Percentiles rank a stretch among this genome's conserved stretches.
Evolutionary conservation across 2,329 filamentous ascomycete genomes (phyloP).

Genomic region (Zelopaecilomyces penicillatus): DNA sequence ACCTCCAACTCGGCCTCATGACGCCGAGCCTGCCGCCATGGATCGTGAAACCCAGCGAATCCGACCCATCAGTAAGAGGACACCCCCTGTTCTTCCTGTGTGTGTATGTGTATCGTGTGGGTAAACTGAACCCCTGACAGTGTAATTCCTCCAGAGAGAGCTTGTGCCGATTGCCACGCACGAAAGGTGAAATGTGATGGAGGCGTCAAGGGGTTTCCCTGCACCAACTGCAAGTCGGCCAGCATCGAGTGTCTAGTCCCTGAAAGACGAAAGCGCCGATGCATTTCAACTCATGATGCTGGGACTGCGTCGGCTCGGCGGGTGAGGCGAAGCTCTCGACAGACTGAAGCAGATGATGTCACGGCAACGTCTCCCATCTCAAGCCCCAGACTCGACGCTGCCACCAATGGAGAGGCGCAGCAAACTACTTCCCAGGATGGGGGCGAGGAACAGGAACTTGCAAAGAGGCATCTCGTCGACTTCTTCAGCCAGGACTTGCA

Average conservation of each 20-base stretch:
- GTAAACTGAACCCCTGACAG: not conserved
- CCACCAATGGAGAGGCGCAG: not conserved
- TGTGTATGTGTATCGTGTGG: too few relatives aligned
- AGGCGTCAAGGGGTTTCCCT: constrained; percentile 1
- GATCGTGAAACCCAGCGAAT: too few relatives aligned
- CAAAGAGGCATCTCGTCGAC: constrained; percentile 2
- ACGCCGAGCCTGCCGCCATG: too few relatives aligned
- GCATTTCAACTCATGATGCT: not conserved
- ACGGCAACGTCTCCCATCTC: not conserved
- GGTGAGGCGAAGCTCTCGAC: not conserved
- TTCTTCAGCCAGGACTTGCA: constrained; percentile 2
- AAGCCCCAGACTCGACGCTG: not conserved
- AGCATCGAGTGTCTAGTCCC: not conserved
- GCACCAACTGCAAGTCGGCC: constrained; percentile 1
- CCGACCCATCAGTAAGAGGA: too few relatives aligned
- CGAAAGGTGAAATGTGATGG: constrained; percentile 4
- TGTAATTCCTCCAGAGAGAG: not conserved
- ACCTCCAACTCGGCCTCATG: too few relatives aligned
- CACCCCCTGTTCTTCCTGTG: too few relatives aligned
- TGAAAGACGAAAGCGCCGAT: constrained; percentile 1
- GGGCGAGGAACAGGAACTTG: not conserved
- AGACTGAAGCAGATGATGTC: not conserved
- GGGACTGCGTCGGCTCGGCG: not conserved
- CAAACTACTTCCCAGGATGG: not conserved
- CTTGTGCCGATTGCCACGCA: constrained; percentile 3